These are phyloP conservation scores for Plasmodium inui DNA, from an alignment of 169 alveolate species.

Conservation along the genomic window DNA sequence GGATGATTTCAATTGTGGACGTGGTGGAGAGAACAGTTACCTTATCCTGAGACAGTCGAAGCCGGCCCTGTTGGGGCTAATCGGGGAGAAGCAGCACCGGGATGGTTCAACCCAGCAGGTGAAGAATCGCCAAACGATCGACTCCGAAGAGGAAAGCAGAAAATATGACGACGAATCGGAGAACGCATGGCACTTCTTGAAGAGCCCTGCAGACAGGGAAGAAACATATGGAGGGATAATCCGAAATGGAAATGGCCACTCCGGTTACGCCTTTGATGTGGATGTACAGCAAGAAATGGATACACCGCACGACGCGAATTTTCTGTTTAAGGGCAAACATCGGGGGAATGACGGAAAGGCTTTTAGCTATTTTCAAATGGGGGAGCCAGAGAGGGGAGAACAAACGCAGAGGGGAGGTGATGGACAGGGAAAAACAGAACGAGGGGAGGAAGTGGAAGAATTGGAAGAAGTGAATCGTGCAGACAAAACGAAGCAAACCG, in stretches of 20 bases:
- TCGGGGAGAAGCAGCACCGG: background rate
- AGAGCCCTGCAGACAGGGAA: background rate
- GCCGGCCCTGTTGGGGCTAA: background rate
- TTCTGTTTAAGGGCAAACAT: background rate
- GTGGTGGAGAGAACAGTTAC: slow-evolving; percentile 6
- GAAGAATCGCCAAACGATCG: background rate
- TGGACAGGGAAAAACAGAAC: background rate
- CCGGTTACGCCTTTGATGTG: background rate
- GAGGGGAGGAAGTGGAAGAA: too few relatives aligned
- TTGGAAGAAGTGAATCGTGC: background rate
- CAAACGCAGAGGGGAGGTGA: background rate
- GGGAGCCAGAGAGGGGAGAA: background rate
- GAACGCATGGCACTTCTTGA: background rate
- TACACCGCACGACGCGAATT: background rate
- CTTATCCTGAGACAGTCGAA: background rate
- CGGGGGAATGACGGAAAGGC: background rate
- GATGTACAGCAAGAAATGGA: background rate
- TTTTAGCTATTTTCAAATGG: background rate
- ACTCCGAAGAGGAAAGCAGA: background rate
- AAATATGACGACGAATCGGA: background rate
- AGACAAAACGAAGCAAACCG: background rate
- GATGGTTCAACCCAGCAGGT: too few relatives aligned
- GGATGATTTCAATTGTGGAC: background rate
- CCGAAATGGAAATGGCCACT: background rate
- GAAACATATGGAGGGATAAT: background rate